A percentile compares a stretch with the other conserved stretches of the same genome.
Evolutionary conservation across 1,139 yeast genomes (phyloP).

Genomic region (Kurtzmaniella quercitrusa): DNA sequence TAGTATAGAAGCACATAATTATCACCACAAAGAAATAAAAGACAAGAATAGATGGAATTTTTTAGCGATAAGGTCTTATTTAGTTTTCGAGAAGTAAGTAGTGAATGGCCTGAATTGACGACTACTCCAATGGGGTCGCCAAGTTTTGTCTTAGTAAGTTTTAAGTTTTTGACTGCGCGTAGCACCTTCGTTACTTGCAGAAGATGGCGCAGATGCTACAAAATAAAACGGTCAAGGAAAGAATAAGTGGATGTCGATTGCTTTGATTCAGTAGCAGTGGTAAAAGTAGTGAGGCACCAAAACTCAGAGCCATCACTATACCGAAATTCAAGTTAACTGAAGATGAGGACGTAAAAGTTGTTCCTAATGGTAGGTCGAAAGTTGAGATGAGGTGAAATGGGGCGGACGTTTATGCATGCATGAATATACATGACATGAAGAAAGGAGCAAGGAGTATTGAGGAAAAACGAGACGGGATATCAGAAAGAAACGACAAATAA

Average conservation of each 20-base stretch:
- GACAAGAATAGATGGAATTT: no score
- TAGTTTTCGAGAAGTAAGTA: no score
- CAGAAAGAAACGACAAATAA: no score
- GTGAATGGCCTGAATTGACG: no score
- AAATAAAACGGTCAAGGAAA: constrained; percentile 1
- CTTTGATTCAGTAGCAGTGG: not conserved
- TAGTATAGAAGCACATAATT: not conserved
- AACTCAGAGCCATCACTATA: no score
- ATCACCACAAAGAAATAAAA: not conserved
- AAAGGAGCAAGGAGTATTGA: not conserved
- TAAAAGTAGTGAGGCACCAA: no score
- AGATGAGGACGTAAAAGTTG: no score
- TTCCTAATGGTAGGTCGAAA: no score
- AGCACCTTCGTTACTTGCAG: not conserved
- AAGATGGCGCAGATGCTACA: constrained; percentile 11
- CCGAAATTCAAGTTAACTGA: no score
- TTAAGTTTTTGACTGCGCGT: not conserved
- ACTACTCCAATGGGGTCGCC: no score
- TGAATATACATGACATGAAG: not conserved
- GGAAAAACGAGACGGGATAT: not conserved
- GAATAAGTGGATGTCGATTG: not conserved
- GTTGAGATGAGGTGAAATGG: not conserved
- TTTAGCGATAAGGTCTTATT: no score
- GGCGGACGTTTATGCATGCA: not conserved
- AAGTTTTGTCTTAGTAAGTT: no score